A percentile compares a stretch with the other conserved stretches of the same genome.
phyloP scores from a whole-genome alignment of 2,329 filamentous ascomycete species.

The Talaromyces albobiverticillius region DNA sequence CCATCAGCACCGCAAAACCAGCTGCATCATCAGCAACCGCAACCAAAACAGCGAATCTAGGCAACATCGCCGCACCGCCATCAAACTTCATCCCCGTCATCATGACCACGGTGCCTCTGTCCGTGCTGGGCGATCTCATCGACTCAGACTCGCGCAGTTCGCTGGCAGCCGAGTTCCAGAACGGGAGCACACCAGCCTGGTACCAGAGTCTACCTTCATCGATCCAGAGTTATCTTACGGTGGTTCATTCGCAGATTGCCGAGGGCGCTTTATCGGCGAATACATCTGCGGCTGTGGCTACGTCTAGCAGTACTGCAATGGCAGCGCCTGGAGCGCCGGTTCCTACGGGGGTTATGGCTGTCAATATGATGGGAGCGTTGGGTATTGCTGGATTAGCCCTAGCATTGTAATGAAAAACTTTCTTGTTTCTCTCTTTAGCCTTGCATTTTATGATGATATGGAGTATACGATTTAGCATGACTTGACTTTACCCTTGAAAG shows the following conservation, averaged over 20 bases:
- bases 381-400: conserved; percentile 14
- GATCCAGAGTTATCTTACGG: conserved; percentile 31
- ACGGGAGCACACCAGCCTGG: conserved; percentile 32
- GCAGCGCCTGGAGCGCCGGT: conserved; percentile 7
- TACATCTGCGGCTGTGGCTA: conserved; percentile 18
- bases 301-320: conserved; percentile 15
- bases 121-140: conserved; percentile 28
- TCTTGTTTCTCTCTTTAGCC: background rate
- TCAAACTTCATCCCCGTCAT: conserved; percentile 28
- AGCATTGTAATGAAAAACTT: background rate
- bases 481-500: background rate
- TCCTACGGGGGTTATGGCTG: conserved; percentile 13
- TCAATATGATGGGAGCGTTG: conserved; percentile 18
- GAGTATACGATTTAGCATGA: background rate
- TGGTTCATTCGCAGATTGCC: conserved; percentile 28
- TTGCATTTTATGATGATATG: conserved; percentile 1
- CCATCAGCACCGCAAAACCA: conserved; percentile 8
- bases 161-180: conserved; percentile 29
- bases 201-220: conserved; percentile 28
- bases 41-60: conserved; percentile 27
- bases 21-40: conserved; percentile 10
- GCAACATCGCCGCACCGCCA: conserved; percentile 30
- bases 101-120: conserved; percentile 29
- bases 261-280: conserved; percentile 27
- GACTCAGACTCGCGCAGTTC: conserved; percentile 28